These are phyloP conservation scores for Fusarium sp. DNA, from an alignment of 2,329 filamentous ascomycete species.

Conservation along the genomic window DNA sequence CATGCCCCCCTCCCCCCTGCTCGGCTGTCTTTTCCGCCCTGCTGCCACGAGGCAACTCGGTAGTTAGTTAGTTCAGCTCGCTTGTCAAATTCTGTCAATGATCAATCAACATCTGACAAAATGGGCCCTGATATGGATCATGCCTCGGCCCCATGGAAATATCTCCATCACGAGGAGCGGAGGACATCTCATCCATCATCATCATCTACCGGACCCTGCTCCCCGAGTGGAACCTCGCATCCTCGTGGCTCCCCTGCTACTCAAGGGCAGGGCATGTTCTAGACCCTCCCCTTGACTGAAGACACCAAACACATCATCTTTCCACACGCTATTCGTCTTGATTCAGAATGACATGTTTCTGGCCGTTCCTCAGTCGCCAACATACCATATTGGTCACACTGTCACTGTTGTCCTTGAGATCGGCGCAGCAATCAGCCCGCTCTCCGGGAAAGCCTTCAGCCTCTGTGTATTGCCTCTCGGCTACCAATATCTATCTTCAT, in stretches of 20 bases:
- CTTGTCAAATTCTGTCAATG: too few species aligned
- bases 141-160: background rate
- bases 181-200: background rate
- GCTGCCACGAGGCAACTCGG: conserved; percentile 10
- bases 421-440: too few species aligned
- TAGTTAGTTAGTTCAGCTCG: conserved; percentile 1
- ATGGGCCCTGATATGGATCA: background rate
- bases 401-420: background rate
- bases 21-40: conserved; percentile 25
- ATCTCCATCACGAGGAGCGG: too few species aligned
- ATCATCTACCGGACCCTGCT: conserved; percentile 1
- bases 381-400: conserved; percentile 3
- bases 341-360: background rate
- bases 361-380: background rate
- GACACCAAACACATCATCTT: background rate
- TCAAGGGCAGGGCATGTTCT: background rate
- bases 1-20: conserved; percentile 6
- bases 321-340: conserved; percentile 5
- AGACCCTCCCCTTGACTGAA: conserved; percentile 16
- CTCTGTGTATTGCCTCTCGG: too few species aligned
- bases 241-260: conserved; percentile 32
- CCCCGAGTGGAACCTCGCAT: conserved; percentile 24
- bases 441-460: too few species aligned
- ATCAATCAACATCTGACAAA: too few species aligned
- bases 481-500: too few species aligned